phyloP scores from a whole-genome alignment of 2,329 filamentous ascomycete species.

The Diaporthe sp. region DNA sequence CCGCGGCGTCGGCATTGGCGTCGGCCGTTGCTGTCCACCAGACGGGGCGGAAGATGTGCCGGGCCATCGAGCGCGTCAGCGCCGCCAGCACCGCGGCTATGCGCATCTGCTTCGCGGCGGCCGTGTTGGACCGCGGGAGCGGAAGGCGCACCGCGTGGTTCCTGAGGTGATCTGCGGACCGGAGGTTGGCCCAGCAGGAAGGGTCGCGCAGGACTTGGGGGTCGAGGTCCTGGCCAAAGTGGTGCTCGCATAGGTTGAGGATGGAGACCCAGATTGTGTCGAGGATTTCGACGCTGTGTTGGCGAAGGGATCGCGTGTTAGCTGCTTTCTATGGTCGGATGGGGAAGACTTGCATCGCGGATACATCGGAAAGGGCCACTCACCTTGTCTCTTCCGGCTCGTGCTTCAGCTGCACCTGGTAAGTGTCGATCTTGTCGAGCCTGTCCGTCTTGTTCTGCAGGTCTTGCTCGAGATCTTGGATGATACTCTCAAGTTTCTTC shows the following conservation, averaged over 20 bases:
- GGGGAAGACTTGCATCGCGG: background rate
- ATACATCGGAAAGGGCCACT: constrained; percentile 23
- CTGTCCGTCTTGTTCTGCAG: constrained; percentile 39
- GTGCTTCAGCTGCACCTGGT: constrained; percentile 41
- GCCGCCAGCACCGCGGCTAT: constrained; percentile 47
- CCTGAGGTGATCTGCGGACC: constrained; percentile 45
- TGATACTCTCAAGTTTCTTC: constrained; percentile 38
- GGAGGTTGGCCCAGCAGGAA: constrained; percentile 48
- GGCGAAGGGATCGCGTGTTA: background rate
- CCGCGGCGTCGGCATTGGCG: constrained; percentile 37
- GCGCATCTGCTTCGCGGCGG: constrained; percentile 49
- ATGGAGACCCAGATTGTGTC: constrained; percentile 49
- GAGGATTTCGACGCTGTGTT: constrained; percentile 43
- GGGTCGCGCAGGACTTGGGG: constrained; percentile 43
- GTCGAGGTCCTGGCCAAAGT: constrained; percentile 47
- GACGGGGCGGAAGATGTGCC: constrained; percentile 48
- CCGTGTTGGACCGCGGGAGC: constrained; percentile 47
- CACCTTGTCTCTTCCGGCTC: constrained; percentile 46
- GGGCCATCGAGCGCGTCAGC: constrained; percentile 45
- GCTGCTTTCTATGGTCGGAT: background rate
- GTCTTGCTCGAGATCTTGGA: constrained; percentile 39
- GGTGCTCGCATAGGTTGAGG: constrained; percentile 44
- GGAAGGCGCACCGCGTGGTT: constrained; percentile 44
- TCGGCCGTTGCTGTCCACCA: constrained; percentile 39
- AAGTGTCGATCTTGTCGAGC: constrained; percentile 43